Base-by-base conservation (phyloP, 495 filamentous ascomycete species). In the Trypethelium eluteriae region DNA sequence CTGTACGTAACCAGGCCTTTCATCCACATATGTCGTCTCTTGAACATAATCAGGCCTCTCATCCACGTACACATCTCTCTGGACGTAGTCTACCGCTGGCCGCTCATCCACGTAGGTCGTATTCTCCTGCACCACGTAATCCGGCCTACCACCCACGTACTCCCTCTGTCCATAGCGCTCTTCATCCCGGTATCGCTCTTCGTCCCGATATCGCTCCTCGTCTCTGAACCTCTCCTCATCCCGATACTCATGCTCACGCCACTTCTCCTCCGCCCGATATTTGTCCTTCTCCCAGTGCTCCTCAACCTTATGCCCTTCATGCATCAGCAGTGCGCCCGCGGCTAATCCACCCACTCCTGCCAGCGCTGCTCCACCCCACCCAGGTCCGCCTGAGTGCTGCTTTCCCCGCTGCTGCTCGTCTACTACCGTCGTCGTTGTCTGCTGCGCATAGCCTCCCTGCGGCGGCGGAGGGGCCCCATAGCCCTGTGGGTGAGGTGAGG, bases 241-340 rank as follows among this genome's bases (percentile, higher is more conserved):
- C 10, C 53, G 53, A 14, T 59, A 59, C 32, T 59, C 53, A 18
- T 59, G 53, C 53, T 59, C 53, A 3, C 32, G 53, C 53, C 53
- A 59, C 53, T 36, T 34, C 53, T 68, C 65, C 62, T 79, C 73
- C 34, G 77, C 47, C 4, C 69, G 49, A 5, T 73, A 68, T 65
- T 77, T 74, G 38, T 78, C 68, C 9, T 72, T 64, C 11, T 79
- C 72, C 39, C 66, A 75, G 9, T 71, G 62, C 12, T 78, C 69
- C 56, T 76, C 74, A 14, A 83, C 70, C 38, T 82, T 67, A 56
- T 74, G 73, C 3, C 70, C 74, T 64, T 76, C 83, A 69, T 86
- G 78, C n/a, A 77, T 81, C 44, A 87, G 68, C 18, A 86, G 67
- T 2, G 83, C 86, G 35, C 85, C 85, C n/a, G 79, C 85, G 53